Base-by-base conservation (phyloP, 1,139 yeast species). In the Debaryomyces sp. region DNA sequence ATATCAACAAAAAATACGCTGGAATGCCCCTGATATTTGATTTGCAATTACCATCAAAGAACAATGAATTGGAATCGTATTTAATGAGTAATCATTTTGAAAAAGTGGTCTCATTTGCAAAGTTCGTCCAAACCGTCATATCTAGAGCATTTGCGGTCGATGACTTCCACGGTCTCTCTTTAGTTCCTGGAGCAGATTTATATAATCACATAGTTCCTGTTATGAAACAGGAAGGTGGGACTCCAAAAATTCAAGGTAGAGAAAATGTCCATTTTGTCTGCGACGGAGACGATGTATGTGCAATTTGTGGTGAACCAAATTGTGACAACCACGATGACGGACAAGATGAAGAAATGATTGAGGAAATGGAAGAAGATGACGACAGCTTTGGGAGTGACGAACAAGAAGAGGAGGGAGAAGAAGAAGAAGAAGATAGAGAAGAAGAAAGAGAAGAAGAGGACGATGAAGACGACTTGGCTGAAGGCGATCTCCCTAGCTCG, bases 171-270 rank as follows among this genome's bases (percentile, higher is more conserved):
- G 88, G 85, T 24, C 76, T 87, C 36, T 89, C 88, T 0, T 70
- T 92, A 51, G 96, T 91, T 27, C 97, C 97, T 0, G 92, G 92
- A 13, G 97, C 97, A 0, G 96, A 92, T 64, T 70, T 92, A 44
- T 91, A 91, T 69, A 91, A 91, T 57, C 97, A 90, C 62, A 70
- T 80, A 35, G 77, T 78, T 8, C 76, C 73, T 2, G 43, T 49
- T 53, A 38, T n/a, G 65, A 56, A 8, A 9, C 12, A 30, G 13
- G 9, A 27, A n/a, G 33, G 24, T 18, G 33, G 26, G 8, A 9
- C 10, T 9, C 55, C 47, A 7, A 51, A 53, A 18, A 51, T 59
- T 5, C 56, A 54, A 6, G 72, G 68, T 1, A 72, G 78, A 39
- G 88, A 85, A 47, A 77, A 83, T 58, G 91, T 87, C 6, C 89